Evolutionary conservation across 352 stramenopile species (phyloP), one percentile per base, ranked within the genome.

Genomic region (Phytophthora foliorum): DNA sequence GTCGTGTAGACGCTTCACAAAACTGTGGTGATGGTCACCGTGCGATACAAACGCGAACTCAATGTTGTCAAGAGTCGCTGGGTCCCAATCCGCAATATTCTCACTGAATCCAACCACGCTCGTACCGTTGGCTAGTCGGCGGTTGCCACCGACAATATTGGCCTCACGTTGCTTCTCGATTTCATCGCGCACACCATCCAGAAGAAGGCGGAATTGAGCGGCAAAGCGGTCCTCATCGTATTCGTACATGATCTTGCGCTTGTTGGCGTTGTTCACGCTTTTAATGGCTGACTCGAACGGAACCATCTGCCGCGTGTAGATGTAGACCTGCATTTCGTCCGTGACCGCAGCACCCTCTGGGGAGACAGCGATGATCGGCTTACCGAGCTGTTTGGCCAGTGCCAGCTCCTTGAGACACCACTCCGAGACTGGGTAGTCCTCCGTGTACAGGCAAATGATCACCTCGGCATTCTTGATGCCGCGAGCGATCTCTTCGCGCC

Each of bases 351-450:
- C 81, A 55, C 69, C 71, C 57, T 95, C 86, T 0, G 84, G 81
- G 17, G 84, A 93, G 1, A 91, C 72, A 9, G 87, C 84, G 36
- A 92, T 82, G 48, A 92, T 92, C 7, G 82, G 84, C 56, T 75
- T 92, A 14, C 80, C 76, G 19, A 79, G 69, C 51, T 91, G 80
- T 63, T 94, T 95, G 8, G 86, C 88, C 8, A 93, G 62, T 21
- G 84, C 88, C 6, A 95, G 69, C 50, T 94, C 86, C 62, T 94
- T 94, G 5, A 94, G 76, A 56, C 86, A 94, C 86, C 84, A 94
- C 66, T 94, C 84, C 0, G 82, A 93, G 8, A 67, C 31, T 3
- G 83, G 58, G 57, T 95, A 95, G 63, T 91, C 82, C 29, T 93
- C 88, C 0, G 82, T 93, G 27, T 91, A 75, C 6, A 95, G 70